Evolutionary conservation across 2,329 filamentous ascomycete species (phyloP).

Genomic region (Xylariaceae sp.): DNA sequence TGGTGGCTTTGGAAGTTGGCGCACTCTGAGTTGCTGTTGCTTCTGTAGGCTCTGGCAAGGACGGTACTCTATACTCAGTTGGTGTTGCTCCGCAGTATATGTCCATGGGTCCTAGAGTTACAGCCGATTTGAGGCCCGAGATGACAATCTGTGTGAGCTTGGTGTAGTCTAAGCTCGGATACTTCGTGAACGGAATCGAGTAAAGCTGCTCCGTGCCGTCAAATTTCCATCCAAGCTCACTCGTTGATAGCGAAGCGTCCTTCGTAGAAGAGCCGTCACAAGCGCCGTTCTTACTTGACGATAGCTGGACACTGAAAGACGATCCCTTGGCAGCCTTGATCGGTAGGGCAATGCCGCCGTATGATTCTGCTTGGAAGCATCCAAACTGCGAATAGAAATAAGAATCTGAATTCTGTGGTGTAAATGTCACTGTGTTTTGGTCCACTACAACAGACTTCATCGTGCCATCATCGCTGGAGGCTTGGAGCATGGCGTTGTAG

Average conservation of each 20-base stretch:
- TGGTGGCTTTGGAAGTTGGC: slow-evolving; percentile 45
- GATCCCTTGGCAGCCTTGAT: slow-evolving; percentile 54
- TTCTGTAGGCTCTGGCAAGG: slow-evolving; percentile 38
- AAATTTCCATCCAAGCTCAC: slow-evolving; percentile 57
- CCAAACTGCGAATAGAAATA: slow-evolving; percentile 60
- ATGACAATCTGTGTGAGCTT: slow-evolving; percentile 54
- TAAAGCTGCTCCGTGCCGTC: slow-evolving; percentile 60
- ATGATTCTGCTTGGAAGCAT: slow-evolving; percentile 50
- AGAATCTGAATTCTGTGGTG: slow-evolving; percentile 45
- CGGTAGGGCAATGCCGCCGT: slow-evolving; percentile 54
- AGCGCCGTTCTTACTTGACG: slow-evolving; percentile 36
- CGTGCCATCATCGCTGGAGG: slow-evolving; percentile 55
- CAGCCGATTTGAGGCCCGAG: slow-evolving; percentile 41
- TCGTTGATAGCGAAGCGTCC: slow-evolving; percentile 40
- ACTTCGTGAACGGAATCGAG: slow-evolving; percentile 54
- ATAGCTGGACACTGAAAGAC: slow-evolving; percentile 51
- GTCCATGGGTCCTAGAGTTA: slow-evolving; percentile 55
- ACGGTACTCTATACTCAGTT: slow-evolving; percentile 47
- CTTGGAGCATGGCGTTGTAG: slow-evolving; percentile 57
- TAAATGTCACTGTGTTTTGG: slow-evolving; percentile 51
- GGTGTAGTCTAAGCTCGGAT: slow-evolving; percentile 45
- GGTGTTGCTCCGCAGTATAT: slow-evolving; percentile 56
- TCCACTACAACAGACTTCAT: slow-evolving; percentile 55
- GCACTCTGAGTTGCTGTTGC: slow-evolving; percentile 49
- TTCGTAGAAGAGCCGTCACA: slow-evolving; percentile 41